A percentile compares a stretch with the other conserved stretches of the same genome.
phyloP scores from a whole-genome alignment of 768 basidiomycete genomes.

The Suillus occidentalis region DNA sequence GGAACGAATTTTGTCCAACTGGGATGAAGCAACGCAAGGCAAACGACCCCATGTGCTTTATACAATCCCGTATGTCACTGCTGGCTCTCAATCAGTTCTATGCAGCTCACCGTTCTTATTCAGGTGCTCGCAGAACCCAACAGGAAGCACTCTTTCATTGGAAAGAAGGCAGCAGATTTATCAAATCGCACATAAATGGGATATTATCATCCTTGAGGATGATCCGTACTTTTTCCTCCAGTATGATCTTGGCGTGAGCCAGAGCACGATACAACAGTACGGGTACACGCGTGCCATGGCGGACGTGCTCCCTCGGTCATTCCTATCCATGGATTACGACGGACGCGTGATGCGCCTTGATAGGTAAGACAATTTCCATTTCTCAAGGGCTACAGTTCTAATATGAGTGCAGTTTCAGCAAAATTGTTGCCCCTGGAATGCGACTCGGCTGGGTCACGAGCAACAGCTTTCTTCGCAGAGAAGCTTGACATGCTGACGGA shows the following conservation, averaged over 20 bases:
- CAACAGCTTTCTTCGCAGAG: conserved; percentile 40
- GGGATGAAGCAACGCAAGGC: conserved; percentile 45
- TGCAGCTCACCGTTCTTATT: conserved; percentile 8
- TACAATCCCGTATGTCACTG: conserved; percentile 43
- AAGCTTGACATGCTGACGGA: conserved; percentile 45
- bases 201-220: conserved; percentile 52
- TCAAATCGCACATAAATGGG: conserved; percentile 46
- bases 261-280: conserved; percentile 22
- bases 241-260: conserved; percentile 32
- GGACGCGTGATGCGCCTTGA: conserved; percentile 51
- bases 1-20: conserved; percentile 41
- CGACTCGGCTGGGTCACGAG: conserved; percentile 53
- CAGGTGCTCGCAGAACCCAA: conserved; percentile 47
- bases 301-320: conserved; percentile 38
- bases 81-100: not conserved
- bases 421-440: conserved; percentile 54
- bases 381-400: not conserved
- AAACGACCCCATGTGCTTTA: conserved; percentile 52
- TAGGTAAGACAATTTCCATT: conserved; percentile 29
- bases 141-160: conserved; percentile 44
- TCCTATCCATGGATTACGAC: conserved; percentile 48
- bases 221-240: conserved; percentile 54
- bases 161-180: conserved; percentile 51
- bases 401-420: conserved; percentile 39
- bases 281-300: conserved; percentile 33